Conservation (phyloP, 805 yeast species). For the Lipomyces anomalus region DNA sequence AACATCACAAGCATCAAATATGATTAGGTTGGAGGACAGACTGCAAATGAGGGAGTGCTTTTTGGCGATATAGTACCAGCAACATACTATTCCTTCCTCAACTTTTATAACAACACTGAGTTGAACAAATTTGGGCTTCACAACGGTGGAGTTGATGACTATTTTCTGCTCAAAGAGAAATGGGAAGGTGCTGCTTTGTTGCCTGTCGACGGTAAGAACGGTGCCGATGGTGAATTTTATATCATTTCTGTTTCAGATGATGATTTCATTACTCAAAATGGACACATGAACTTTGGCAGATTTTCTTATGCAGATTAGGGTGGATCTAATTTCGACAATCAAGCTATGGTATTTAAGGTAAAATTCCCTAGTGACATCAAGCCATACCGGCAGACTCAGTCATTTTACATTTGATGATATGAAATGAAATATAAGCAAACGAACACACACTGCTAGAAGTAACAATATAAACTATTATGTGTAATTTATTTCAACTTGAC, state of each 20-base stretch:
- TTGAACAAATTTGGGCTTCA: slow-evolving; percentile 19
- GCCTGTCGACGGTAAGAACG: slow-evolving; percentile 18
- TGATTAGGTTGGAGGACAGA: slow-evolving; percentile 15
- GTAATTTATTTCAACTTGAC: too few species aligned
- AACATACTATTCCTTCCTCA: slow-evolving; percentile 15
- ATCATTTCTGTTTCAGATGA: slow-evolving; percentile 16
- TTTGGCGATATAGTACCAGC: slow-evolving; percentile 15
- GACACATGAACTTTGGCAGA: slow-evolving; percentile 17
- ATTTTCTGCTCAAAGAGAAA: slow-evolving; percentile 18
- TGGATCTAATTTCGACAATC: slow-evolving; percentile 19
- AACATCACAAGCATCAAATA: slow-evolving; percentile 8
- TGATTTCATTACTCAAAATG: slow-evolving; percentile 17
- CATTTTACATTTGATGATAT: too few species aligned
- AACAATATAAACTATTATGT: too few species aligned
- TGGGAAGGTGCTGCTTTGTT: slow-evolving; percentile 21
- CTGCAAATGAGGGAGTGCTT: slow-evolving; percentile 17
- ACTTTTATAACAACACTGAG: slow-evolving; percentile 15
- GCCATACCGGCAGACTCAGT: too few species aligned
- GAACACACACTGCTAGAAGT: too few species aligned
- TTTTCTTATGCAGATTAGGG: slow-evolving; percentile 7
- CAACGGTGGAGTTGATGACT: slow-evolving; percentile 20
- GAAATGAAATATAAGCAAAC: too few species aligned
- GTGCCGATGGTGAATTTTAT: slow-evolving; percentile 17
- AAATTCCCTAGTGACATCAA: slow-evolving; percentile 9
- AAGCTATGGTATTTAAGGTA: slow-evolving; percentile 16